phyloP scores from a whole-genome alignment of 305 asterid genomes.

The Fraxinus velutina region DNA sequence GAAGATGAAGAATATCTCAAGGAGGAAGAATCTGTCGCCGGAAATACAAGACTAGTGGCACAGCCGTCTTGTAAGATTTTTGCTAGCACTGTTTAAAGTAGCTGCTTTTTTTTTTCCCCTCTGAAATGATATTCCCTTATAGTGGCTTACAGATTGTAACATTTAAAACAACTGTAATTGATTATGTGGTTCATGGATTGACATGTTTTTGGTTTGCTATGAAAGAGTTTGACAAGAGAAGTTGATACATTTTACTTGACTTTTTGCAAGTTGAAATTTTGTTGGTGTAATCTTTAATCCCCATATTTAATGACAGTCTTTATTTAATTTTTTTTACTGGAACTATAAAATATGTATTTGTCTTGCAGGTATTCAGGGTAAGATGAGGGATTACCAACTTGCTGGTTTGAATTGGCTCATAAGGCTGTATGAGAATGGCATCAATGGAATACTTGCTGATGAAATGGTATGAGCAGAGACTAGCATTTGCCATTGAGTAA shows the following conservation, averaged over 20 bases:
- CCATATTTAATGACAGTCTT: neutral
- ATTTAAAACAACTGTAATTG: neutral
- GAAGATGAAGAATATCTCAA: conserved; percentile 94
- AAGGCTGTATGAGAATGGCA: conserved; percentile 93
- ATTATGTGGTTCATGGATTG: neutral
- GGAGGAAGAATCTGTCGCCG: conserved; percentile 84
- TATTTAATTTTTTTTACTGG: conserved; percentile 11
- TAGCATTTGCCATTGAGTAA: neutral
- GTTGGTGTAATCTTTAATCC: neutral
- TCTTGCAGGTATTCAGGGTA: conserved; percentile 84
- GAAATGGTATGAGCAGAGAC: conserved; percentile 79
- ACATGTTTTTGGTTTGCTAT: neutral
- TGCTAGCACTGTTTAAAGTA: neutral
- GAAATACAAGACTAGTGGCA: conserved; percentile 76
- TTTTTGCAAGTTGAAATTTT: neutral
- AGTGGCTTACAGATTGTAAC: neutral
- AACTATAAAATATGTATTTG: neutral
- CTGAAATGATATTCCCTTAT: neutral
- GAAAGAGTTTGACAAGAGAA: neutral
- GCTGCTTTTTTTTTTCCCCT: neutral
- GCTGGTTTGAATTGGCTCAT: conserved; percentile 97
- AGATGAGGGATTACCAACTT: conserved; percentile 98
- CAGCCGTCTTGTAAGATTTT: conserved; percentile 90
- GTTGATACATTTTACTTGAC: neutral
- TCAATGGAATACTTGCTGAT: conserved; percentile 93